Evolutionary conservation across 2,329 filamentous ascomycete genomes (phyloP).

Genomic region (Penicillium brasilianum): DNA sequence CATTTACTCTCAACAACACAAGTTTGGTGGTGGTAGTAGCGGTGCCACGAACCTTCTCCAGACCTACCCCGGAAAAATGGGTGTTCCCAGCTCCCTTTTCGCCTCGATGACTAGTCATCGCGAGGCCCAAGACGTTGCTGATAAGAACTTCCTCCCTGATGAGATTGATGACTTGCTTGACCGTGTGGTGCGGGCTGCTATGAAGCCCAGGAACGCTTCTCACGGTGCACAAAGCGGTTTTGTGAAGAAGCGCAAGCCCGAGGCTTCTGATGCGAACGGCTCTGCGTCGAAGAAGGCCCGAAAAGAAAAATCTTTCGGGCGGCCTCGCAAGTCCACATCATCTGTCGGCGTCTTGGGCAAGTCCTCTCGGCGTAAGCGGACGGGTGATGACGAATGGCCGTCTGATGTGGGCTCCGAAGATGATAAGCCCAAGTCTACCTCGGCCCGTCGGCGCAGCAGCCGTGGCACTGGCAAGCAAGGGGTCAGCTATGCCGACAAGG

Average conservation of each 20-base stretch:
- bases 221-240: constrained; percentile 28
- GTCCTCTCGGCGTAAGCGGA: constrained; percentile 44
- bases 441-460: constrained; percentile 47
- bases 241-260: constrained; percentile 50
- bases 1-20: constrained; percentile 72
- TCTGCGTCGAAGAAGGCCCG: constrained; percentile 38
- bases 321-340: constrained; percentile 42
- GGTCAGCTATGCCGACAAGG: constrained; percentile 52
- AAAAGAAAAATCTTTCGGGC: constrained; percentile 35
- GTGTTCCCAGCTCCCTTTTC: constrained; percentile 80
- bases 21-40: constrained; percentile 47
- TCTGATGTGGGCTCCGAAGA: constrained; percentile 49
- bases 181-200: constrained; percentile 69
- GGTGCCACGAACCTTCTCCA: constrained; percentile 66
- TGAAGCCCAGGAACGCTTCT: constrained; percentile 63
- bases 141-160: constrained; percentile 81
- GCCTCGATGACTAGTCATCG: constrained; percentile 74
- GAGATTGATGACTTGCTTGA: constrained; percentile 78
- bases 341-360: constrained; percentile 34
- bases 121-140: constrained; percentile 80
- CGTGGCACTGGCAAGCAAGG: constrained; percentile 41
- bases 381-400: constrained; percentile 48
- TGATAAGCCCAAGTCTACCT: constrained; percentile 36
- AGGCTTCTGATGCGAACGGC: constrained; percentile 37
- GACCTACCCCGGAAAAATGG: constrained; percentile 79